Base-by-base conservation (phyloP, 495 filamentous ascomycete species). In the Chaetomium tenue region DNA sequence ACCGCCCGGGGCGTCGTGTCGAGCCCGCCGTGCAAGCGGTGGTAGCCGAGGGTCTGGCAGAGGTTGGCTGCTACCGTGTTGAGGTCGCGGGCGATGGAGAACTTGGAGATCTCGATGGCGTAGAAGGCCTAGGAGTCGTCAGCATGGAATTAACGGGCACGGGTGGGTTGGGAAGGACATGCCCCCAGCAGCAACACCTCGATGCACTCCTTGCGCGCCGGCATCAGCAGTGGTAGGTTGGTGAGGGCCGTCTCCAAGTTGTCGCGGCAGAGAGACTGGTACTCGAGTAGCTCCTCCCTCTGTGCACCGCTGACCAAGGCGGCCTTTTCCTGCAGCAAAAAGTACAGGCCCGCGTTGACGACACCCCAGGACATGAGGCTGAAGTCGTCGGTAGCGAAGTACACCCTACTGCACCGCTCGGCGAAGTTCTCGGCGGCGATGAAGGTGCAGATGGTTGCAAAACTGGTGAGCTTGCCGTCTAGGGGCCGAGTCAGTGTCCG, bases 21-120 rank as follows among this genome's bases (percentile, higher is more conserved):
- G 15, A 30, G 77, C 81, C 42, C n/a, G 50, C 28, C 16, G 23
- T 52, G 52, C 25, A 78, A 70, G 23, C 86, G 84, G 68, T 91
- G 87, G 63, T 86, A 88, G 15, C 87, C 88, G 0, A 89, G 78
- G 0, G 78, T 85, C 64, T 88, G 84, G 70, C 86, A 88, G 57
- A 89, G 77, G 11, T 80, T 78, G 15, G 81, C 80, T 2, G 87
- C 87, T 1, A 76, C 79, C 0, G 82, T 81, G n/a, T 79, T 82
- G 28, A 90, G 71, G 3, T 83, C 80, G 81, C 86, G 85, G n/a
- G 83, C 84, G 8, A 89, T 75, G 0, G 86, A 86, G 0, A 86
- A 86, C 44, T 87, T 86, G 9, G 84, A 86, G 12, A 84, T 80
- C 54, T 90, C 86, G 39, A 89, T 80, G 18, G 84, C 83, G 68